Conservation (phyloP, 139 green algal genomes). For the Ettlia oleoabundans region DNA sequence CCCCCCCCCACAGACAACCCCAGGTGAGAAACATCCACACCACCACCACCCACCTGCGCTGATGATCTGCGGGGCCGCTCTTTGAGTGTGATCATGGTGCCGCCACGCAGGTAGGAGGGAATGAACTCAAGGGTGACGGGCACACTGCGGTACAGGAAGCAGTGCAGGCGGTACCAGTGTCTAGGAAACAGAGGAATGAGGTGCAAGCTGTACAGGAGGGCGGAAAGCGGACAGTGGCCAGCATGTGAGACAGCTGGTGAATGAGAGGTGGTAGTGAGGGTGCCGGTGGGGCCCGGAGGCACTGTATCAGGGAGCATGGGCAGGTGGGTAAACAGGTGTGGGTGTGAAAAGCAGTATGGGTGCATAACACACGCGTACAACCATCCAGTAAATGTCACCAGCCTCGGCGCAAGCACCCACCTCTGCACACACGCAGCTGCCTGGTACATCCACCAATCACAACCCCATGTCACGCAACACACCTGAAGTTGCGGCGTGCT, state of each 20-base stretch:
- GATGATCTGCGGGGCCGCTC: constrained; percentile 70
- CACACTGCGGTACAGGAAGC: neutral
- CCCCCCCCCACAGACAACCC: too few species aligned
- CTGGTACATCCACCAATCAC: neutral
- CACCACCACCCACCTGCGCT: neutral
- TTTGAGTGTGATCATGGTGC: constrained; percentile 81
- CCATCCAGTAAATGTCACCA: neutral
- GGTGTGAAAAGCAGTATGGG: neutral
- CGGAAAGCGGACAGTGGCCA: too few species aligned
- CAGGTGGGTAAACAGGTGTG: neutral
- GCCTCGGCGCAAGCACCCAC: neutral
- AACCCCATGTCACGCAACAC: neutral
- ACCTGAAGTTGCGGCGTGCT: constrained; percentile 15
- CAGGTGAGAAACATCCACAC: neutral
- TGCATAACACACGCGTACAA: neutral
- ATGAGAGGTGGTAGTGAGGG: neutral
- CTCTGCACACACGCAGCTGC: neutral
- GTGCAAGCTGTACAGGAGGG: too few species aligned
- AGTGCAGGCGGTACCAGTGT: neutral
- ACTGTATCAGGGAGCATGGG: neutral
- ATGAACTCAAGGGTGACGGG: constrained; percentile 82
- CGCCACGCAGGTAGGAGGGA: constrained; percentile 82
- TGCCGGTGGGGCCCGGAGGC: too few species aligned
- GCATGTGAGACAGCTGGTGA: too few species aligned
- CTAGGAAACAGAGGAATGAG: too few species aligned